Base-by-base conservation (phyloP, 345 rosid genomes). In the Kandelia obovata region DNA sequence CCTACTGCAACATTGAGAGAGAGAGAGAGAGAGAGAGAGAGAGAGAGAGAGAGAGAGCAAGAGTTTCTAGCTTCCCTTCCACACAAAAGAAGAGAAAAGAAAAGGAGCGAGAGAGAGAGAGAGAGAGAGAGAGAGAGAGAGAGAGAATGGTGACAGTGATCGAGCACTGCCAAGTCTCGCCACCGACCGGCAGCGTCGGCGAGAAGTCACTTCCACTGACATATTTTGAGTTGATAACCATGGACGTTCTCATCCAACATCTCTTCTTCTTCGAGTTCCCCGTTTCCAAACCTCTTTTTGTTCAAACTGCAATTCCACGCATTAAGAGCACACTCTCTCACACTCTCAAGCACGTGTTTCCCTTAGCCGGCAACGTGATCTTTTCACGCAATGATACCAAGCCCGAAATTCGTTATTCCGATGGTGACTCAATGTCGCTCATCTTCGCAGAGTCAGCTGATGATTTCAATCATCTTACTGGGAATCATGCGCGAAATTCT, bases 381-480 rank as follows among this genome's bases (percentile, higher is more conserved):
- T 19, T 27, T 31, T 82, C 79, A 3, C 73, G 75, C 0, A 49
- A 63, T 15, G 78, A 80, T 0, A 21, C 57, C 6, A 68, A 39
- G 65, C 86, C 86, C 0, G 76, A 56, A 31, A 53, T 83, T 11
- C 43, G 52, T 53, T 78, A 76, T 73, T 53, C 15, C 2, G 75
- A 82, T 10, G 82, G 70, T 5, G 78, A 73, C 68, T 75, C 73
- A 25, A 73, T 80, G 47, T 4, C 56, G 9, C 64, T 86, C 69
- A 65, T 52, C 1, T 55, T 83, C 0, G 80, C 62, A 3, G 83
- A 82, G 76, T 86, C 88, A 2, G 15, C 20, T 0, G 74, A 43
- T 20, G 83, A 84, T 60, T 84, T 80, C 51, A 34, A 68, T 15
- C 20, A 11, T 28, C 58, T 79, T 1, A 52, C 6, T 2, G 43